These are phyloP conservation scores for Plasmodium vinckei DNA, from an alignment of 169 alveolate genomes.

Conservation along the genomic window DNA sequence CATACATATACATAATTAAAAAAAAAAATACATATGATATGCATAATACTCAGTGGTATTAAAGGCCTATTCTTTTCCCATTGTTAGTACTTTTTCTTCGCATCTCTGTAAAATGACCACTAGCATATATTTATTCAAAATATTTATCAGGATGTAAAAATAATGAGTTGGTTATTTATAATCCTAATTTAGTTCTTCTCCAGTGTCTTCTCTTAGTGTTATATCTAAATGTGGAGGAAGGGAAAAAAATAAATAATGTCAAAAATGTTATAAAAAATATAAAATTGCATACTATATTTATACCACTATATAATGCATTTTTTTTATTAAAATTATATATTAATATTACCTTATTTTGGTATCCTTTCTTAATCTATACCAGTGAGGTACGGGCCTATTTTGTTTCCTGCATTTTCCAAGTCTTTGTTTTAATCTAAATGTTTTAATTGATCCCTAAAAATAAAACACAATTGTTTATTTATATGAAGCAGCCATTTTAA, in stretches of 20 bases:
- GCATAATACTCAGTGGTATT: no score
- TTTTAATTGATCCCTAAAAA: slow-evolving; percentile 93
- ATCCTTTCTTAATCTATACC: slow-evolving; percentile 96
- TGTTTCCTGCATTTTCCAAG: slow-evolving; percentile 95
- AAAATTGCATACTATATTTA: no score
- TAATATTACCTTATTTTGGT: slow-evolving; percentile 91
- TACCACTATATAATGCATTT: background rate
- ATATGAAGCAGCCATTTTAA: background rate
- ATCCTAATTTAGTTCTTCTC: slow-evolving; percentile 97
- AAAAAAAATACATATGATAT: no score
- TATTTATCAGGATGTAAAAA: slow-evolving; percentile 1
- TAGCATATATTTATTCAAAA: no score
- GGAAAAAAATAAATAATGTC: background rate
- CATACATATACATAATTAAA: no score
- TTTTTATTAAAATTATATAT: slow-evolving; percentile 4
- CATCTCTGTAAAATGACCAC: no score
- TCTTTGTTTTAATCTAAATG: slow-evolving; percentile 92
- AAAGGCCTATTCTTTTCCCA: no score
- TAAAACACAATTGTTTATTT: slow-evolving; percentile 9
- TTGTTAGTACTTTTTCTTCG: no score
- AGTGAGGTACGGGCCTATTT: slow-evolving; percentile 96
- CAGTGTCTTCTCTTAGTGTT: slow-evolving; percentile 96
- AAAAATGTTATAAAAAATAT: background rate
- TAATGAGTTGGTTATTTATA: slow-evolving; percentile 79
- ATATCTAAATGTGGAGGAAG: slow-evolving; percentile 82